These are phyloP conservation scores for Sporothrix euskadiensis DNA, from an alignment of 2,329 filamentous ascomycete species.

Conservation along the genomic window DNA sequence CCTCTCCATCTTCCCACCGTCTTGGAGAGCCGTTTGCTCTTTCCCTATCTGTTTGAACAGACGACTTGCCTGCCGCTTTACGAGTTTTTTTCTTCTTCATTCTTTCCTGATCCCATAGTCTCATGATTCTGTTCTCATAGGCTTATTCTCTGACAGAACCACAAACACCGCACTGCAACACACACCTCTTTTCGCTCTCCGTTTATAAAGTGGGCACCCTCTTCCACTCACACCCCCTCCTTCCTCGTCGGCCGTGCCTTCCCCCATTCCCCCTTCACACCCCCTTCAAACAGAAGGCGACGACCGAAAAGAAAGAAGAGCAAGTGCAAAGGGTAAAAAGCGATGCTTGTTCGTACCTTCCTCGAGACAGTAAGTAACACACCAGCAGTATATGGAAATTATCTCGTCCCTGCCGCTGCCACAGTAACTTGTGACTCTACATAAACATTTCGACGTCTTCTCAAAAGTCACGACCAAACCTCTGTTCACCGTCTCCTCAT, in stretches of 20 bases:
- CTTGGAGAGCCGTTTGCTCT: background rate
- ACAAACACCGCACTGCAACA: background rate
- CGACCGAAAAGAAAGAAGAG: background rate
- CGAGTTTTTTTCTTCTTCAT: background rate
- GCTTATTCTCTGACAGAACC: background rate
- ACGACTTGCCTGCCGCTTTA: background rate
- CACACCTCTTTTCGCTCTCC: conserved; percentile 13
- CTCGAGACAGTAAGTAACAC: background rate
- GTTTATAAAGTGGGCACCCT: conserved; percentile 11
- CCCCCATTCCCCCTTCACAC: conserved; percentile 8
- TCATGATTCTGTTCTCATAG: background rate
- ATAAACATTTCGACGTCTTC: conserved; percentile 14
- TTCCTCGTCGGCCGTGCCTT: conserved; percentile 9
- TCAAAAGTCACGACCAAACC: background rate
- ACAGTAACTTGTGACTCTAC: conserved; percentile 19
- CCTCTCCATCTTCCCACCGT: background rate
- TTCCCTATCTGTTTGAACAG: background rate
- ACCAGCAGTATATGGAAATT: background rate
- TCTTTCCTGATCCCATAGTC: background rate
- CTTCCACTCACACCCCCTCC: conserved; percentile 20
- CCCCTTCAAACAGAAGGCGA: background rate
- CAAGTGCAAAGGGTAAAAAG: background rate
- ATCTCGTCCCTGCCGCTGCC: conserved; percentile 20
- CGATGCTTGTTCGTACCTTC: background rate
- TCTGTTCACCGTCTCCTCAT: background rate